These are phyloP conservation scores for Corynespora cassiicola DNA, from an alignment of 2,329 filamentous ascomycete genomes.

Conservation along the genomic window DNA sequence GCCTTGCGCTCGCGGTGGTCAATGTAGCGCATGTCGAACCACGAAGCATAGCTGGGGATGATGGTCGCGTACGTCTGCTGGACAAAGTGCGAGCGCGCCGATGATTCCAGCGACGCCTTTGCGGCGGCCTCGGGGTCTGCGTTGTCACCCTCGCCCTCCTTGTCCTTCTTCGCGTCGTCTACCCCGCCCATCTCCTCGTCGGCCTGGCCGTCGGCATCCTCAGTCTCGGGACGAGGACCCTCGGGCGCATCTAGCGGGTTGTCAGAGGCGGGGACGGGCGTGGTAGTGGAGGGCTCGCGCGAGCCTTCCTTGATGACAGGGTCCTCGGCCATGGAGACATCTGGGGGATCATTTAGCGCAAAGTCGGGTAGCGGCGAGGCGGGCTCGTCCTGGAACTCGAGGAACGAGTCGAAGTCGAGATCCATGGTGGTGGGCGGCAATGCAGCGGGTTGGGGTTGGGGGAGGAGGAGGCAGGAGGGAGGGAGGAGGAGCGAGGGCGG, in stretches of 20 bases:
- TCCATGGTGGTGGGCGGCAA: not conserved
- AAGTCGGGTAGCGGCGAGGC: constrained; percentile 1
- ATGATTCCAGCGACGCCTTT: constrained; percentile 82
- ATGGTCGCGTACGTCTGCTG: constrained; percentile 95
- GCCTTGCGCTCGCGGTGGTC: constrained; percentile 93
- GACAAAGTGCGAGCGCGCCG: constrained; percentile 89
- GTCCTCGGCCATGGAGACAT: constrained; percentile 63
- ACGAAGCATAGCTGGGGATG: constrained; percentile 94
- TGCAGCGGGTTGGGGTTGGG: not conserved
- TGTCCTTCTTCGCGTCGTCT: constrained; percentile 47
- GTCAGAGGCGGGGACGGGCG: constrained; percentile 62
- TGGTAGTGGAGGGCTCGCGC: constrained; percentile 64
- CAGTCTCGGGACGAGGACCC: constrained; percentile 63
- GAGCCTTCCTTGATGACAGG: constrained; percentile 50
- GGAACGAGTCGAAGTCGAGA: constrained; percentile 2
- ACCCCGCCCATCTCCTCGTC: constrained; percentile 72
- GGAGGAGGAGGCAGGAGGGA: not conserved
- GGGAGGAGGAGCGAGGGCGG: constrained; percentile 12
- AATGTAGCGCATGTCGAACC: constrained; percentile 97
- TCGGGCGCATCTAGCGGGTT: constrained; percentile 74
- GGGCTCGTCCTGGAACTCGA: not conserved
- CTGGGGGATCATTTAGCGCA: constrained; percentile 44
- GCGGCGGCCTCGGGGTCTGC: constrained; percentile 63
- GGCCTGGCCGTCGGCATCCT: constrained; percentile 66
- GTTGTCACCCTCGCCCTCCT: constrained; percentile 37